A percentile compares a stretch with the other conserved stretches of the same genome.
Evolutionary conservation across 2,329 filamentous ascomycete genomes (phyloP).

Genomic region (Sporothrix globosa): DNA sequence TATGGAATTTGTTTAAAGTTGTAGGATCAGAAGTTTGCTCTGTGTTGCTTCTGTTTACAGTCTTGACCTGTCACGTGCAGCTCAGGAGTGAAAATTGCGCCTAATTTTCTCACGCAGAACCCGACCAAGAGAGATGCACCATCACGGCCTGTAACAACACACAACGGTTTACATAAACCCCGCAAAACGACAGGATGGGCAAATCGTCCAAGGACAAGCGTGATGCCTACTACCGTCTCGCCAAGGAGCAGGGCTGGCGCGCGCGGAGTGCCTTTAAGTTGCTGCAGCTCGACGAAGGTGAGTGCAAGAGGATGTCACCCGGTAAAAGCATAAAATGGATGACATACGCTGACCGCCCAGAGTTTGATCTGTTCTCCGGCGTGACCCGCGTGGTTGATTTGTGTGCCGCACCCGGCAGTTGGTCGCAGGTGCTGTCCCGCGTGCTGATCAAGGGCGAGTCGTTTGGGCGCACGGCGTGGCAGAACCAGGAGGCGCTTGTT

Average conservation of each 20-base stretch:
- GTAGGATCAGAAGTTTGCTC: too few species aligned
- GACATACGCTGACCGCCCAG: constrained; percentile 47
- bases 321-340: background rate
- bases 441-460: constrained; percentile 92
- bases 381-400: constrained; percentile 94
- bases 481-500: constrained; percentile 75
- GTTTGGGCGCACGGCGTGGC: constrained; percentile 83
- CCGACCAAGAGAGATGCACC: too few species aligned
- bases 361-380: constrained; percentile 90
- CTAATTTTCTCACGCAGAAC: constrained; percentile 1
- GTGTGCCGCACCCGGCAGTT: constrained; percentile 93
- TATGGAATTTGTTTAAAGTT: too few species aligned
- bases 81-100: background rate
- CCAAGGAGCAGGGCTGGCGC: constrained; percentile 98
- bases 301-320: constrained; percentile 19
- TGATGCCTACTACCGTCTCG: constrained; percentile 95
- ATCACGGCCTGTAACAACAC: background rate
- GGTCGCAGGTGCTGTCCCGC: constrained; percentile 94
- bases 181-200: constrained; percentile 59
- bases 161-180: background rate
- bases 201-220: constrained; percentile 99
- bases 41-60: background rate
- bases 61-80: background rate
- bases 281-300: constrained; percentile 85
- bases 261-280: constrained; percentile 96